Conservation (phyloP, 129 eudicot species). For the Mikania micrantha region DNA sequence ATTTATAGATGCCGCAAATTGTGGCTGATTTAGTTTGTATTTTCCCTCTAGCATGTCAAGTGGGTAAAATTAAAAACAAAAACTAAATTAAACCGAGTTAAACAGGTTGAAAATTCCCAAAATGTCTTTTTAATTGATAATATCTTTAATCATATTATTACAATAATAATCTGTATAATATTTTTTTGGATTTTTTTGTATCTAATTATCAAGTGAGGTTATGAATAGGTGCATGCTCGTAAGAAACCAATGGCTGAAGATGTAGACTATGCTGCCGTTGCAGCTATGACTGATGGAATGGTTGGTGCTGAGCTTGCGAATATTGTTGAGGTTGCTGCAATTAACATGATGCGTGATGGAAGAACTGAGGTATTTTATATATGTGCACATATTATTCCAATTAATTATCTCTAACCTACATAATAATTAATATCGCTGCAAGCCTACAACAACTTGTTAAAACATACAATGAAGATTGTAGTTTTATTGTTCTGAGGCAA, state of each 20-base stretch:
- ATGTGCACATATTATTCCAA: not conserved
- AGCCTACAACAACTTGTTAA: too few relatives aligned
- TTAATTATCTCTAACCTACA: not conserved
- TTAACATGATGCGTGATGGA: conserved; percentile 88
- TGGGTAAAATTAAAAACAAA: not conserved
- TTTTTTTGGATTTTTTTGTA: not conserved
- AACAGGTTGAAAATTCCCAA: not conserved
- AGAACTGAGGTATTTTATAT: conserved; percentile 65
- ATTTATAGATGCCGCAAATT: not conserved
- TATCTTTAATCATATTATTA: not conserved
- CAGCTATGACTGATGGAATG: conserved; percentile 84
- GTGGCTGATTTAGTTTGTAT: not conserved
- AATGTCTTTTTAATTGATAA: not conserved
- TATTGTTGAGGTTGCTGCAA: conserved; percentile 84
- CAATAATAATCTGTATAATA: not conserved
- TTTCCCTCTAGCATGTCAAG: not conserved
- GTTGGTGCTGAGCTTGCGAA: conserved; percentile 97
- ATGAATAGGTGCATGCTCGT: conserved; percentile 88
- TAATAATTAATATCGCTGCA: not conserved
- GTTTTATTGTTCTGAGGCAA: not conserved
- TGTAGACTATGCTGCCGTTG: conserved; percentile 91
- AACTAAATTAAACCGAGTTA: not conserved
- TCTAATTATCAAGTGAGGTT: not conserved
- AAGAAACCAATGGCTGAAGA: conserved; percentile 92
- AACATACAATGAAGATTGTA: not conserved